These are phyloP conservation scores for Paralagenidium karlingii DNA, from an alignment of 352 stramenopile species.

Conservation along the genomic window DNA sequence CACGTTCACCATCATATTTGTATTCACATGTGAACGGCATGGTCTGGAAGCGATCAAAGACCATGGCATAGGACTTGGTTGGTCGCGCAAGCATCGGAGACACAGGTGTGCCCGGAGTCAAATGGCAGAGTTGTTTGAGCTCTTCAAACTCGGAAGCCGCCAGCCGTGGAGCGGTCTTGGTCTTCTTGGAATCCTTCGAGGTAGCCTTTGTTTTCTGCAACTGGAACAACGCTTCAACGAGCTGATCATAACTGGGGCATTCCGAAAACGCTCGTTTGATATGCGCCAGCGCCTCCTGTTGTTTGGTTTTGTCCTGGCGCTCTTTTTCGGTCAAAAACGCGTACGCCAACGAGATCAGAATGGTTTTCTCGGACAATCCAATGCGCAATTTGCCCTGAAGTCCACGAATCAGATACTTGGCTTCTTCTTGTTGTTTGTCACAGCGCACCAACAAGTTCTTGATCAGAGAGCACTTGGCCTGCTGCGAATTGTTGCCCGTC, in stretches of 20 bases:
- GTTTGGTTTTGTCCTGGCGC: constrained; percentile 66
- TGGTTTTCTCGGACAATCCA: constrained; percentile 94
- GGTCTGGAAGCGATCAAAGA: constrained; percentile 94
- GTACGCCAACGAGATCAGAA: constrained; percentile 95
- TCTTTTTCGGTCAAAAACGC: constrained; percentile 86
- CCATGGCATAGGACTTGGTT: constrained; percentile 92
- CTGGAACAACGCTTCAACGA: constrained; percentile 85
- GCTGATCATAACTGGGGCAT: constrained; percentile 91
- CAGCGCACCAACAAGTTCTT: constrained; percentile 92
- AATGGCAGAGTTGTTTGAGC: constrained; percentile 51
- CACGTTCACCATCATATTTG: constrained; percentile 99
- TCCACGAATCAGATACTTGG: constrained; percentile 98
- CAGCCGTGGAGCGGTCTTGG: constrained; percentile 30
- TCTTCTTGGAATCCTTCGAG: constrained; percentile 18
- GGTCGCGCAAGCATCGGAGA: constrained; percentile 98
- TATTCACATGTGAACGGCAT: constrained; percentile 97
- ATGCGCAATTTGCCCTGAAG: constrained; percentile 98
- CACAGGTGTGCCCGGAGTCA: constrained; percentile 95
- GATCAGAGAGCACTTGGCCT: constrained; percentile 96
- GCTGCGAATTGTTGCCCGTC: constrained; percentile 92
- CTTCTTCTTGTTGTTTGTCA: constrained; percentile 72
- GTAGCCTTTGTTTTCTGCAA: constrained; percentile 21
- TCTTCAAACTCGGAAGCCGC: constrained; percentile 3
- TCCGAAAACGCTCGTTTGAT: constrained; percentile 98
- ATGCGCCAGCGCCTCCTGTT: constrained; percentile 82